Evolutionary conservation across 139 green algal species (phyloP).

Genomic region (Chlamydomonas incerta): DNA sequence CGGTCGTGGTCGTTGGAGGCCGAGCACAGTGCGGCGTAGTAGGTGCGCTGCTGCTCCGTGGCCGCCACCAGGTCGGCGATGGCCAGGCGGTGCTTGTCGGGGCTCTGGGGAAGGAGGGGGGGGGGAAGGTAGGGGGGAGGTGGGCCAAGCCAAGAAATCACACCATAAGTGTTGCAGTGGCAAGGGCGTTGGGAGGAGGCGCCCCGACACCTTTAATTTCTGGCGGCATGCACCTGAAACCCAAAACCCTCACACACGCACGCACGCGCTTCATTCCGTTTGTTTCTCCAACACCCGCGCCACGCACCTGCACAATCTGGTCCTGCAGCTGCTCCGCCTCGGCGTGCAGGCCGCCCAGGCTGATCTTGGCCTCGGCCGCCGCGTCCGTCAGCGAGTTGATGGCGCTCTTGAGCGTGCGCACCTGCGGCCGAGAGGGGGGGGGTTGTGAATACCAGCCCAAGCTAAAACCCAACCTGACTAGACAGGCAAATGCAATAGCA

Average conservation of each 20-base stretch:
- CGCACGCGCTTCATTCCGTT: too few species aligned
- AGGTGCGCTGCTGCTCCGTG: conserved; percentile 39
- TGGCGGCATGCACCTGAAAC: too few species aligned
- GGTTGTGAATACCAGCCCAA: not conserved
- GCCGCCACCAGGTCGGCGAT: conserved; percentile 49
- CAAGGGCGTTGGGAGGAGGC: too few species aligned
- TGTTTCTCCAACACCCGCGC: too few species aligned
- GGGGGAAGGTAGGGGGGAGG: conserved; percentile 58
- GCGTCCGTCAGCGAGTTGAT: conserved; percentile 68
- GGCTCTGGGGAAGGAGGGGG: conserved; percentile 28
- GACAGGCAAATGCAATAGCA: too few species aligned
- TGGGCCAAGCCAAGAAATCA: conserved; percentile 67
- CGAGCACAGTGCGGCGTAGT: conserved; percentile 53
- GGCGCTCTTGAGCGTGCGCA: conserved; percentile 68
- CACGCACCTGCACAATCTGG: conserved; percentile 83
- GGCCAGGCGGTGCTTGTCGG: conserved; percentile 28
- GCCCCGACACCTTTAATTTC: too few species aligned
- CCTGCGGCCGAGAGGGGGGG: conserved; percentile 36
- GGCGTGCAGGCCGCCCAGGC: conserved; percentile 64
- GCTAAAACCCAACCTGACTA: not conserved
- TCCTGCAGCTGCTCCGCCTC: conserved; percentile 73
- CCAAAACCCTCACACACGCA: too few species aligned
- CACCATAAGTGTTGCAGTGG: not conserved
- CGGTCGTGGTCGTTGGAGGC: conserved; percentile 59
- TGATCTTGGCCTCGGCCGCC: conserved; percentile 71